Conservation (phyloP, 345 rosid species). For the Citrus maxima region DNA sequence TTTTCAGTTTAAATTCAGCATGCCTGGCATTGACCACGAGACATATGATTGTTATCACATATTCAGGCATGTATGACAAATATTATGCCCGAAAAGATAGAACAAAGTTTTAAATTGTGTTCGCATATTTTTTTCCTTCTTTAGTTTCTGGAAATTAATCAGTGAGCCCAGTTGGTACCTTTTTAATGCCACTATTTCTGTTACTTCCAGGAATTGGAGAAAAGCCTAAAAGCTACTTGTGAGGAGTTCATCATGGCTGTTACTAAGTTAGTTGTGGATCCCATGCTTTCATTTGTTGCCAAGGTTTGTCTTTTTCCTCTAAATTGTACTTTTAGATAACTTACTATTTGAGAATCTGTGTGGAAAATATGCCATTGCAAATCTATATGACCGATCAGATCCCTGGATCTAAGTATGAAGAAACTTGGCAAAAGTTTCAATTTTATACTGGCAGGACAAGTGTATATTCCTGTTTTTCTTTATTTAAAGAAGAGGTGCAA, state of each 20-base stretch:
- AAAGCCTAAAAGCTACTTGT: conserved; percentile 88
- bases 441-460: not conserved
- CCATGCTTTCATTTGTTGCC: conserved; percentile 97
- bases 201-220: conserved; percentile 80
- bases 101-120: not conserved
- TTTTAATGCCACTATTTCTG: too few relatives aligned
- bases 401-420: not conserved
- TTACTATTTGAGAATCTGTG: not conserved
- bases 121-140: too few relatives aligned
- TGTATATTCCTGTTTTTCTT: not conserved
- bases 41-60: not conserved
- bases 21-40: not conserved
- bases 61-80: not conserved
- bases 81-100: not conserved
- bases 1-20: not conserved
- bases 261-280: conserved; percentile 93
- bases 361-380: not conserved
- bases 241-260: conserved; percentile 98
- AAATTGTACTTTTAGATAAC: not conserved
- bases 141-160: not conserved
- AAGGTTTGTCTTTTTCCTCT: conserved; percentile 52
- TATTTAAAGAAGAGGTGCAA: not conserved
- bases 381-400: not conserved
- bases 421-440: not conserved
- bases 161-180: not conserved